Evolutionary conservation across 352 stramenopile species (phyloP), one percentile per base, ranked within the genome.

Genomic region (Globisporangium mamillatum): DNA sequence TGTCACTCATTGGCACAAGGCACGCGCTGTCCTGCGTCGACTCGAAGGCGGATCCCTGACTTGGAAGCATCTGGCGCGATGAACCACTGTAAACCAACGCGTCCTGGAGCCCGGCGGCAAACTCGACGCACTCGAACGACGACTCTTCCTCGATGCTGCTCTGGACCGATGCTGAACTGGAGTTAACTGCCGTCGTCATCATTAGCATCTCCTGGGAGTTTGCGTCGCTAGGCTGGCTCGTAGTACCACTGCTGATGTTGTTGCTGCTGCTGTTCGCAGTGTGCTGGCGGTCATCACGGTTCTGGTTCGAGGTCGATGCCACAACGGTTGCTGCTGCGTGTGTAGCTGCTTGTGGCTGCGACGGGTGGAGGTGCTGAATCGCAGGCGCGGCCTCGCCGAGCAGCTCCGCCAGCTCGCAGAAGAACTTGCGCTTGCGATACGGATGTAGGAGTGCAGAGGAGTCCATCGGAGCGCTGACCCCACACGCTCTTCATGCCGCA

Each of bases 401-500:
- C 18, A 93, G 64, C 36, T 78, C 68, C 0, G 81, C 81, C 20
- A 91, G 74, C 18, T 82, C 85, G 12, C 71, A 72, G 64, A 93
- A 95, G 72, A 92, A 93, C 71, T 92, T 92, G 70, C 84, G 80
- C 73, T 95, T 92, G 50, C 81, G 79, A 52, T 84, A 82, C 62
- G 79, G 77, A 70, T 91, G 81, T 53, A 93, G 68, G 29, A 67
- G 60, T 25, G 50, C 16, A 20, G 56, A 62, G 56, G n/a, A 24
- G 32, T 62, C 32, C 56, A 62, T 62, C 29, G n/a, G 20, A 41
- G 29, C 20, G 29, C 29, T 60, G 55, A 8, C 24, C 14, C 27
- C 20, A 22, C 56, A 18, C 34, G 55, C 5, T 29, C 29, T 48
- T 46, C 56, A 61, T 46, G 9, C 56, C 8, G 29, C n/a, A 16